Percentiles rank a stretch among this genome's conserved stretches.
Evolutionary conservation across 73 alveolate species (phyloP).

Genomic region (Tetrahymena elliotti): DNA sequence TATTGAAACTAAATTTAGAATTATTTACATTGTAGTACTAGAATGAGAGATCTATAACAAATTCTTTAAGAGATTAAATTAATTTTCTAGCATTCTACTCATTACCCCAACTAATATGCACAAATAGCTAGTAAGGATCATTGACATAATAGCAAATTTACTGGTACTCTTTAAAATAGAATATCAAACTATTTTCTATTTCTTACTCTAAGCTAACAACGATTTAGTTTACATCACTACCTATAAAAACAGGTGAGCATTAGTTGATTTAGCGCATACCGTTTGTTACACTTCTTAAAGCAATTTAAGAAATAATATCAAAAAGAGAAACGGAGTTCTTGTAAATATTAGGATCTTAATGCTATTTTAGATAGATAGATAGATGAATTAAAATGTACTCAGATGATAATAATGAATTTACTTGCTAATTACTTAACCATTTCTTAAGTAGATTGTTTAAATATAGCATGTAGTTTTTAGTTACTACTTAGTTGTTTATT

Average conservation of each 20-base stretch:
- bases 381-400: background rate
- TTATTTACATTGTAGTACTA: background rate
- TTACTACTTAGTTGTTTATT: background rate
- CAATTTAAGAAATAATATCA: background rate
- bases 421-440: background rate
- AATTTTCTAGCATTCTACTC: background rate
- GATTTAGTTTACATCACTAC: background rate
- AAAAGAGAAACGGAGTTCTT: background rate
- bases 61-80: background rate
- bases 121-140: background rate
- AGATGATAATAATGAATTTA: background rate
- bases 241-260: background rate
- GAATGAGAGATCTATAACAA: background rate
- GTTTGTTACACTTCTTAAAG: background rate
- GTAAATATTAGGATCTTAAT: background rate
- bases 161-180: background rate
- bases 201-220: background rate
- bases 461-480: background rate
- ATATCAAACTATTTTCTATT: background rate
- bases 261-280: background rate
- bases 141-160: background rate
- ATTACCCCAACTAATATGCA: background rate
- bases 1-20: background rate
- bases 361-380: background rate
- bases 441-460: background rate